Evolutionary conservation across 768 basidiomycete species (phyloP).

Genomic region (Cyathus striatus): DNA sequence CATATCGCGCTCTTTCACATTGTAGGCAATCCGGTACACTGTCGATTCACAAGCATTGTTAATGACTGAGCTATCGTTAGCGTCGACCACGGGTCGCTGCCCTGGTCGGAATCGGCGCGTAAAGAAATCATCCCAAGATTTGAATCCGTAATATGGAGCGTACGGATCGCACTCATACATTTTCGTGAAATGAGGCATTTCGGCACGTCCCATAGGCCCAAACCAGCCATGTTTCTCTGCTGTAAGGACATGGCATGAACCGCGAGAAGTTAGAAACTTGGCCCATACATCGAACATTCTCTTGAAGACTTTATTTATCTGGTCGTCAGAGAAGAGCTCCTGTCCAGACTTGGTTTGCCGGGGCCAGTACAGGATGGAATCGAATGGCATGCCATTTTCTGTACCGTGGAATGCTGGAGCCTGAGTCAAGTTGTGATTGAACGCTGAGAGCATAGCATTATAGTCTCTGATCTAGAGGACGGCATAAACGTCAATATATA

Average conservation of each 20-base stretch:
- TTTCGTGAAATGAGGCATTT: constrained; percentile 23
- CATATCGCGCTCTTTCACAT: constrained; percentile 31
- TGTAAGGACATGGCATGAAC: constrained; percentile 37
- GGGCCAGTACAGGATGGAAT: constrained; percentile 34
- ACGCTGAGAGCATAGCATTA: constrained; percentile 28
- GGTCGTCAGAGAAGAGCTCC: constrained; percentile 29
- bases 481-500: not conserved
- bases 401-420: constrained; percentile 35
- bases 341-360: constrained; percentile 29
- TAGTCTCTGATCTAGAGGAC: constrained; percentile 31
- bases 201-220: constrained; percentile 8
- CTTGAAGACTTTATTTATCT: constrained; percentile 42
- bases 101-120: too few relatives aligned
- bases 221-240: constrained; percentile 43
- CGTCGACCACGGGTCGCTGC: constrained; percentile 13
- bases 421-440: constrained; percentile 37
- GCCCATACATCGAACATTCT: constrained; percentile 48
- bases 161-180: constrained; percentile 34
- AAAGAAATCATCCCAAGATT: constrained; percentile 48
- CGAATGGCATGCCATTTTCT: constrained; percentile 44
- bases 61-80: constrained; percentile 53
- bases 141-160: constrained; percentile 37
- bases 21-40: not conserved
- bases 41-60: too few relatives aligned
- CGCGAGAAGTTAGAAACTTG: constrained; percentile 35